phyloP scores from a whole-genome alignment of 1,139 yeast species.

The Scheffersomyces illinoinensis region DNA sequence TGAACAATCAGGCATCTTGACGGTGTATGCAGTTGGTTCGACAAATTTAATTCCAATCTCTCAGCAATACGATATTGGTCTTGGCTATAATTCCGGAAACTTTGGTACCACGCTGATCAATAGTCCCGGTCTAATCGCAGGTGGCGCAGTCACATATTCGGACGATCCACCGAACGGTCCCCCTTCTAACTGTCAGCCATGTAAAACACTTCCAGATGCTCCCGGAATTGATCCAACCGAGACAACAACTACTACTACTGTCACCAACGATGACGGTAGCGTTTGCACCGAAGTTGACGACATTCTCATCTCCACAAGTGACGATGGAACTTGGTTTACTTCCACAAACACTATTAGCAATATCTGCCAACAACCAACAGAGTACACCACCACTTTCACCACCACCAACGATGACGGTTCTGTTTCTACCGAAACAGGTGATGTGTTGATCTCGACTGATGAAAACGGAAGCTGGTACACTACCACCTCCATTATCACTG shows the following conservation, averaged over 20 bases:
- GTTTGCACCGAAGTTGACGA: constrained; percentile 12
- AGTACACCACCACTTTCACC: constrained; percentile 5
- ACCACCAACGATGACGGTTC: constrained; percentile 14
- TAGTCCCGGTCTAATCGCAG: constrained; percentile 4
- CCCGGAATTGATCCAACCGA: neutral
- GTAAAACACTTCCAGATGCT: constrained; percentile 5
- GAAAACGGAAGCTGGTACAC: constrained; percentile 11
- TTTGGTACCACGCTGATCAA: constrained; percentile 14
- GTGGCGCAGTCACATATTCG: constrained; percentile 18
- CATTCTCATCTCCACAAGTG: constrained; percentile 12
- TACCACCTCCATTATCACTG: constrained; percentile 8
- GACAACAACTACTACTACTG: neutral
- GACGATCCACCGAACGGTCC: constrained; percentile 16
- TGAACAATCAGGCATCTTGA: constrained; percentile 22
- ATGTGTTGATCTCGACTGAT: constrained; percentile 12
- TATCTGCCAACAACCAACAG: constrained; percentile 1
- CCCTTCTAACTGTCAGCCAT: constrained; percentile 18
- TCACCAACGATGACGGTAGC: neutral
- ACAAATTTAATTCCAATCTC: constrained; percentile 1
- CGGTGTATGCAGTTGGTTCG: constrained; percentile 9
- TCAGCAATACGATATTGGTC: constrained; percentile 25
- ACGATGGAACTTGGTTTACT: constrained; percentile 11
- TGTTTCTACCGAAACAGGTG: constrained; percentile 12
- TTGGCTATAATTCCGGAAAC: constrained; percentile 11
- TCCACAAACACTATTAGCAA: constrained; percentile 6